These are phyloP conservation scores for Exsudoporus frostii DNA, from an alignment of 768 basidiomycete species.

Conservation along the genomic window DNA sequence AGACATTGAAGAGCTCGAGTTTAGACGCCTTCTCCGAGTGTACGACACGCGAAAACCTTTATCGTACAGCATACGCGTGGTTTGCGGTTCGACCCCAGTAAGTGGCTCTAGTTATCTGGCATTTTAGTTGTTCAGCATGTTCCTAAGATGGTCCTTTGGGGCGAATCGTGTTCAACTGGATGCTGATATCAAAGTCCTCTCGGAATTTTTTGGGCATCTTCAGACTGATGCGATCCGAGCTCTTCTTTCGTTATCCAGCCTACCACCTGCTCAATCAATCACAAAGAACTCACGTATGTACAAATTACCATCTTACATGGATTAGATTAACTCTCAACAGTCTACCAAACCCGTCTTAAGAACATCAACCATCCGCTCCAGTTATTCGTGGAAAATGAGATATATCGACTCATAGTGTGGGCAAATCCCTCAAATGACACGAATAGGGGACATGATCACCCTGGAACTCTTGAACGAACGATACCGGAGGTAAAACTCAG, in stretches of 20 bases:
- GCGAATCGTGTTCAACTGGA: slow-evolving; percentile 88
- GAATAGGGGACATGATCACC: slow-evolving; percentile 61
- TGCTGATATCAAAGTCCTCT: slow-evolving; percentile 82
- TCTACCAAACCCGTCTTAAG: slow-evolving; percentile 59
- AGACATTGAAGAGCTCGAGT: slow-evolving; percentile 82
- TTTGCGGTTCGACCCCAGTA: slow-evolving; percentile 93
- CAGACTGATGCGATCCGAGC: slow-evolving; percentile 71
- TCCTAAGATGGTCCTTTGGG: slow-evolving; percentile 89
- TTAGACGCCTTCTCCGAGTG: slow-evolving; percentile 83
- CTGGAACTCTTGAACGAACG: slow-evolving; percentile 53
- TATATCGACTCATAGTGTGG: slow-evolving; percentile 86
- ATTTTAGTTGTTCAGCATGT: background rate
- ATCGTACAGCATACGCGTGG: slow-evolving; percentile 83
- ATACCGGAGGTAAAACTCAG: slow-evolving; percentile 53
- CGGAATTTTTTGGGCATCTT: slow-evolving; percentile 77
- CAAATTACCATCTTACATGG: background rate
- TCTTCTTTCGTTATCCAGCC: slow-evolving; percentile 54
- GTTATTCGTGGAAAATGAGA: slow-evolving; percentile 87
- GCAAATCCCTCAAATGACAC: slow-evolving; percentile 79
- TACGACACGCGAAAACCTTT: slow-evolving; percentile 69
- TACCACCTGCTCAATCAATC: slow-evolving; percentile 49
- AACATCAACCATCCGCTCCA: slow-evolving; percentile 73
- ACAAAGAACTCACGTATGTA: slow-evolving; percentile 42
- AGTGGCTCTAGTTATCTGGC: slow-evolving; percentile 27
- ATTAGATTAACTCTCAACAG: slow-evolving; percentile 31